Percentiles rank a stretch among this genome's conserved stretches.
Evolutionary conservation across 2,329 filamentous ascomycete genomes (phyloP).

Genomic region (Botryotinia convoluta): DNA sequence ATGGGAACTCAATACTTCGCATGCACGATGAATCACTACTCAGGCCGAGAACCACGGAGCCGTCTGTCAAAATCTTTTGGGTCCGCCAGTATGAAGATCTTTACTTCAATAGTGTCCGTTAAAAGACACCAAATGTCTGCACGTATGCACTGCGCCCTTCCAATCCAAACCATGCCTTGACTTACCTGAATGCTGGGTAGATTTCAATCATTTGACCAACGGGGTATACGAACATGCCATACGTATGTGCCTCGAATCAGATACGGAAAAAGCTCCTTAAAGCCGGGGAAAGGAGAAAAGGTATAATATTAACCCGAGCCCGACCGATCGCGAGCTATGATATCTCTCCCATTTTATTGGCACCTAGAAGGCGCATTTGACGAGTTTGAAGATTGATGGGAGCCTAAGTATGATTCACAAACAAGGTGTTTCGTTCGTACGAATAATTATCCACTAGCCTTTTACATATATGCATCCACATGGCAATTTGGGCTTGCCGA

Average conservation of each 20-base stretch:
- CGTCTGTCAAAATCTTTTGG: not conserved
- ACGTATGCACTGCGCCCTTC: conserved; percentile 14
- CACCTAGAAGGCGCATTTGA: not conserved
- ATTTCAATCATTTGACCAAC: conserved; percentile 10
- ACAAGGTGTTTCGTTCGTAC: not conserved
- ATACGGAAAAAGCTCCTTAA: not conserved
- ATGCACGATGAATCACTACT: conserved; percentile 14
- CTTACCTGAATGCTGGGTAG: conserved; percentile 14
- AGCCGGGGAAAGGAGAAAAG: not conserved
- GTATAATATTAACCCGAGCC: not conserved
- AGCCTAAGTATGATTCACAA: not conserved
- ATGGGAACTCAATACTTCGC: not conserved
- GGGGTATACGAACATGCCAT: conserved; percentile 1
- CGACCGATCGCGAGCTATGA: not conserved
- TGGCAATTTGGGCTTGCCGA: not conserved
- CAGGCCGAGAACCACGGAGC: not conserved
- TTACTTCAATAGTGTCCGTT: not conserved
- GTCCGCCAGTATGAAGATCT: not conserved
- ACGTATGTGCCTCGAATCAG: not conserved
- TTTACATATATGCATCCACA: not conserved
- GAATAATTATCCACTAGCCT: not conserved
- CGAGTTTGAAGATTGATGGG: conserved; percentile 8
- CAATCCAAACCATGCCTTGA: not conserved
- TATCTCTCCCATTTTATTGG: not conserved
- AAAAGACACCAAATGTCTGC: not conserved